Percentiles rank a stretch among this genome's conserved stretches.
phyloP scores from a whole-genome alignment of 768 basidiomycete genomes.

The Inosperma sp. region DNA sequence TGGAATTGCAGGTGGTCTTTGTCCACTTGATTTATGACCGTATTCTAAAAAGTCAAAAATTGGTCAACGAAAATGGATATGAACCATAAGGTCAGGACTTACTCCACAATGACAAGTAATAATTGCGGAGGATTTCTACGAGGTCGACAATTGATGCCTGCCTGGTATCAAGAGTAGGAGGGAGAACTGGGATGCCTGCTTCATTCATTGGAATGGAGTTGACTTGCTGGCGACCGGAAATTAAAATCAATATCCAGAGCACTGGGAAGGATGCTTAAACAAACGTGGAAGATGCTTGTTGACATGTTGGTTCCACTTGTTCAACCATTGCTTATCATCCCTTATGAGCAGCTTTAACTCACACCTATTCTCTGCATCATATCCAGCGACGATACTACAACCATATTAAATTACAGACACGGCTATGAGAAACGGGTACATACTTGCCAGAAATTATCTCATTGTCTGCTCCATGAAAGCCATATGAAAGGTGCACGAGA shows the following conservation, averaged over 20 bases:
- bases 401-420: neutral
- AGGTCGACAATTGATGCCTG: too few species aligned
- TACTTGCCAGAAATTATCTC: constrained; percentile 4
- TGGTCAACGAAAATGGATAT: too few species aligned
- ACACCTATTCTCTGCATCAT: neutral
- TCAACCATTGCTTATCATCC: neutral
- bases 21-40: too few species aligned
- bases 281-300: neutral
- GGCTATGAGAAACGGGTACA: neutral
- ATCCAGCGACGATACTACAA: constrained; percentile 4
- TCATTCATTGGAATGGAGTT: neutral
- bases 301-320: neutral
- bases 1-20: too few species aligned
- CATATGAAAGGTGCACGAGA: constrained; percentile 7
- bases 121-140: too few species aligned
- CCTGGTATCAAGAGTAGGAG: neutral
- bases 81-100: too few species aligned
- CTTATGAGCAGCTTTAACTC: neutral
- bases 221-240: neutral
- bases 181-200: neutral
- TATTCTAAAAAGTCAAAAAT: too few species aligned
- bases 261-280: neutral
- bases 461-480: neutral
- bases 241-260: neutral
- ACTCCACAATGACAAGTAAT: too few species aligned